Base-by-base conservation (phyloP, 2,329 filamentous ascomycete genomes). In the Fusarium sp. region DNA sequence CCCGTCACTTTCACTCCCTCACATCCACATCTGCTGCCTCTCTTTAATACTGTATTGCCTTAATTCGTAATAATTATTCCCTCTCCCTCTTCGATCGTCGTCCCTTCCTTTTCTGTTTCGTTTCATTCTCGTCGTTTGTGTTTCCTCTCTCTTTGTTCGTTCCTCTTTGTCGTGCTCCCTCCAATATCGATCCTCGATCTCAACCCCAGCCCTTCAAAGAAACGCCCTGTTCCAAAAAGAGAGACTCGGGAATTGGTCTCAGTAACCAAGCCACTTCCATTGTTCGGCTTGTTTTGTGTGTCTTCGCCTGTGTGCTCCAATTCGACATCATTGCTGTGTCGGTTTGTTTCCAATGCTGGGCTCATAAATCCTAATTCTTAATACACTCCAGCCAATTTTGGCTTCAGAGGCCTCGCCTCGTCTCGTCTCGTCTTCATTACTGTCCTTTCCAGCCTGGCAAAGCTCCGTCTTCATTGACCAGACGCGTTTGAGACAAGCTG, bases 311-410 rank as follows among this genome's bases (percentile, higher is more conserved):
- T 68, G 55, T 59, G 34, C 47, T 43, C 46, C 59, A 53, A 46
- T 57, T 51, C 62, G 73, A 66, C 73, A 69, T 64, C 51, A 62
- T 59, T 54, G 32, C 61, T 59, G 72, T 71, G 63, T 66, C 73
- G 71, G 63, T 60, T 71, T 60, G 62, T 57, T 59, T 59, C 63
- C 58, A 63, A 77, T 76, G 75, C 73, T 69, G 65, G 65, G 58
- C 63, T 72, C 57, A 71, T 77, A 77, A 76, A 77, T 72, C 72
- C 71, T 77, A 77, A 77, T 77, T 55, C 55, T 64, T 74, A 76
- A 77, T 77, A 73, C 60, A 63, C 62, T 58, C 49, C 49, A 53
- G 66, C 67, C 72, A 59, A 53, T 8, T 44, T 38, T 62, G 63
- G 62, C 65, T 63, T 53, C 58, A 64, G 60, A 63, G 63, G 60